phyloP scores from a whole-genome alignment of 768 basidiomycete genomes.

The Lactifluus pinguis region DNA sequence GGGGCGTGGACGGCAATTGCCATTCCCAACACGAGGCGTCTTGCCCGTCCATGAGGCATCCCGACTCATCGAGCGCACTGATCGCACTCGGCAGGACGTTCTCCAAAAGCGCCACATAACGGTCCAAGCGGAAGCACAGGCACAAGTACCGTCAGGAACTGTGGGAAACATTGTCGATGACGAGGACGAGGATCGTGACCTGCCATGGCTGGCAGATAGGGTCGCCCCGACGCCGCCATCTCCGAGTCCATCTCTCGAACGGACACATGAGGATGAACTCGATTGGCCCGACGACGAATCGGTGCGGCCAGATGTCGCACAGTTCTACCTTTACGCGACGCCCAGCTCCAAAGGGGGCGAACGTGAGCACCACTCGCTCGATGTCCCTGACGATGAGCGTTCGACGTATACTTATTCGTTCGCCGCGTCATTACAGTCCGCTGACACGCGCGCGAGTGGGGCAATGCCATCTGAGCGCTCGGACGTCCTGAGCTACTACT shows the following conservation, averaged over 20 bases:
- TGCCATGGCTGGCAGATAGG: neutral
- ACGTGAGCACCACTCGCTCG: neutral
- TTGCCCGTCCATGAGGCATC: constrained; percentile 21
- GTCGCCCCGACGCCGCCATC: neutral
- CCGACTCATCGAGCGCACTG: constrained; percentile 19
- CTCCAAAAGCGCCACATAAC: neutral
- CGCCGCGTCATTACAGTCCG: neutral
- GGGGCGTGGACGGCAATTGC: constrained; percentile 40
- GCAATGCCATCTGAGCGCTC: neutral
- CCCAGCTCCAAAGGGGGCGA: neutral
- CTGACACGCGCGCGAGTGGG: neutral
- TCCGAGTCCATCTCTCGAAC: neutral
- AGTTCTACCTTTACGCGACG: constrained; percentile 10
- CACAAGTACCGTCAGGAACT: neutral
- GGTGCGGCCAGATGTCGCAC: constrained; percentile 14
- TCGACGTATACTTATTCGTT: constrained; percentile 8
- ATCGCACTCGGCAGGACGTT: neutral
- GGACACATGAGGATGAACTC: neutral
- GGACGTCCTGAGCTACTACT: constrained; percentile 4
- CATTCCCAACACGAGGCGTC: constrained; percentile 44
- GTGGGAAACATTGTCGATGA: neutral
- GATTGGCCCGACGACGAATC: constrained; percentile 13
- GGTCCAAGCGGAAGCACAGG: neutral
- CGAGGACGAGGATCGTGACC: neutral
- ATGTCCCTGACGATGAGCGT: constrained; percentile 13